phyloP scores from a whole-genome alignment of 116 monocot genomes.

The Phalaenopsis hybrid region DNA sequence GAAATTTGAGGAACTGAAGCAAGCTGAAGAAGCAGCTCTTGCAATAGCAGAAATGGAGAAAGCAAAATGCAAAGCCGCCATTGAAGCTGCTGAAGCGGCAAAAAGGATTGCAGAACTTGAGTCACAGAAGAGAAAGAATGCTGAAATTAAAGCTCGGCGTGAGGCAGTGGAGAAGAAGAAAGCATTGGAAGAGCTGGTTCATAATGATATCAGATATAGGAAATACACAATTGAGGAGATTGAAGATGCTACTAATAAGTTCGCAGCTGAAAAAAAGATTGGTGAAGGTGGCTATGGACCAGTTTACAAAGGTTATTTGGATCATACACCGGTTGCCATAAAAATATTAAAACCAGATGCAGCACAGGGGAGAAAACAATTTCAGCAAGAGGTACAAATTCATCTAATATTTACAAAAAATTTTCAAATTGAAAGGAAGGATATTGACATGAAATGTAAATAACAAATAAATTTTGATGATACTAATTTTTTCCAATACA shows the following conservation, averaged over 20 bases:
- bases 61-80: constrained; percentile 25
- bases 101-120: constrained; percentile 31
- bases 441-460: too few relatives aligned
- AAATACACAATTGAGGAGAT: constrained; percentile 38
- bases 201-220: constrained; percentile 21
- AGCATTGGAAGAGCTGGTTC: constrained; percentile 8
- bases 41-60: constrained; percentile 33
- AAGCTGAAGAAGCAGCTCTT: constrained; percentile 30
- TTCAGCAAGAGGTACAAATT: constrained; percentile 35
- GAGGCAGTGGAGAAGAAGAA: constrained; percentile 25
- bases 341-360: constrained; percentile 41
- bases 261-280: constrained; percentile 19
- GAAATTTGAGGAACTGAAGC: constrained; percentile 22
- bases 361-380: constrained; percentile 35
- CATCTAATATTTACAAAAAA: not conserved
- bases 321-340: constrained; percentile 42
- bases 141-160: constrained; percentile 17
- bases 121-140: constrained; percentile 20
- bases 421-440: not conserved
- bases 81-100: constrained; percentile 27
- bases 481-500: not conserved
- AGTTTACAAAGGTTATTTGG: constrained; percentile 28
- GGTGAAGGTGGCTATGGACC: constrained; percentile 48
- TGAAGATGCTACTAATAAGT: constrained; percentile 24
- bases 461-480: not conserved